Evolutionary conservation across 2,329 filamentous ascomycete species (phyloP).

Genomic region (Xylariaceae sp.): DNA sequence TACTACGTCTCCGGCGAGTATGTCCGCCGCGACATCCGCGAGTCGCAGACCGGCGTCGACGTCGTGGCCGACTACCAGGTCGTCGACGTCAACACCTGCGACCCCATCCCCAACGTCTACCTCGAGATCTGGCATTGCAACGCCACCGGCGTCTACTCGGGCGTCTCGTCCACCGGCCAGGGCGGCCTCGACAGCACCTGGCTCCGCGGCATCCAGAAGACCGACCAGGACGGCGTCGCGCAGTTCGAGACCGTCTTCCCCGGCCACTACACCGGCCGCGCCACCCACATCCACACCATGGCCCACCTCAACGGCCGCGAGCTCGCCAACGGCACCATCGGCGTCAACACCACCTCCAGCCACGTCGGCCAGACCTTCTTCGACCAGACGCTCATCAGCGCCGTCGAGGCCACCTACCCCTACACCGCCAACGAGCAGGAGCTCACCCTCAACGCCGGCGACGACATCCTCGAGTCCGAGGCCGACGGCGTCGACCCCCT

Average conservation of each 20-base stretch:
- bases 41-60: slow-evolving; percentile 26
- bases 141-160: slow-evolving; percentile 23
- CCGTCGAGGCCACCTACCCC: slow-evolving; percentile 40
- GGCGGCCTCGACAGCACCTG: slow-evolving; percentile 13
- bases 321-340: slow-evolving; percentile 42
- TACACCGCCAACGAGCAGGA: slow-evolving; percentile 35
- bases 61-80: slow-evolving; percentile 27
- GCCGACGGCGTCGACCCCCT: slow-evolving; percentile 31
- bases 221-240: slow-evolving; percentile 5
- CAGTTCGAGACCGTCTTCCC: slow-evolving; percentile 3
- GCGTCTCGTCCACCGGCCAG: slow-evolving; percentile 15
- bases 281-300: slow-evolving; percentile 4
- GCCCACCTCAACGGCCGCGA: slow-evolving; percentile 10
- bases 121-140: slow-evolving; percentile 29
- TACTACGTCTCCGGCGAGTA: slow-evolving; percentile 22
- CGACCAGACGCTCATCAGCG: slow-evolving; percentile 44
- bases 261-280: slow-evolving; percentile 5
- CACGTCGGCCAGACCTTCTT: slow-evolving; percentile 57
- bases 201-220: slow-evolving; percentile 6
- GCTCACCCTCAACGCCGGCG: slow-evolving; percentile 41
- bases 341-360: slow-evolving; percentile 41
- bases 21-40: slow-evolving; percentile 27
- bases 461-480: slow-evolving; percentile 40
- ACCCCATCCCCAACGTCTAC: slow-evolving; percentile 19
- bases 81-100: slow-evolving; percentile 27